A percentile compares a stretch with the other conserved stretches of the same genome.
phyloP scores from a whole-genome alignment of 768 basidiomycete species.

The Tylopilus subfusipes region DNA sequence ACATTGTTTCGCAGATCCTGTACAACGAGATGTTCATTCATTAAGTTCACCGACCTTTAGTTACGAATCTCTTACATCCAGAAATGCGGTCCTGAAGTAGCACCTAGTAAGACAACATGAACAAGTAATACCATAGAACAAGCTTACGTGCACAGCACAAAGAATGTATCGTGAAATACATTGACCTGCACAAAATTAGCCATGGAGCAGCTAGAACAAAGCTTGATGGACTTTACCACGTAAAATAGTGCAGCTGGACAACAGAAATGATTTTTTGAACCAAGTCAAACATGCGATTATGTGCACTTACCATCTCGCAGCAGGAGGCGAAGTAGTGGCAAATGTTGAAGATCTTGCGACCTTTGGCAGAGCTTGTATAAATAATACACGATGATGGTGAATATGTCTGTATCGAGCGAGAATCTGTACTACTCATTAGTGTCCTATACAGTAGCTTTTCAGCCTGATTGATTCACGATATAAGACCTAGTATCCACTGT shows the following conservation, averaged over 20 bases:
- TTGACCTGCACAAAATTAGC: neutral
- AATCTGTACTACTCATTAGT: neutral
- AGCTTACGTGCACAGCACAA: slow-evolving; percentile 4
- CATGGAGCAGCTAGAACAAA: no score
- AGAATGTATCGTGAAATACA: neutral
- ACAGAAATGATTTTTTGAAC: neutral
- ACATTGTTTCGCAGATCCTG: slow-evolving; percentile 7
- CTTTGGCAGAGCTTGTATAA: neutral
- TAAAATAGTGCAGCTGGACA: slow-evolving; percentile 3
- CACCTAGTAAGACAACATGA: neutral
- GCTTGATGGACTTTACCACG: neutral
- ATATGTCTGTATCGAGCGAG: neutral
- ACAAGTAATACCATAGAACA: neutral
- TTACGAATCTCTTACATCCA: neutral
- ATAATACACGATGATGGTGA: slow-evolving; percentile 1
- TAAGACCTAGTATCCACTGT: slow-evolving; percentile 3
- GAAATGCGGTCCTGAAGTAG: neutral
- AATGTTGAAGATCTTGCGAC: neutral
- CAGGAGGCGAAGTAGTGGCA: slow-evolving; percentile 2
- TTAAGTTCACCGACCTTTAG: neutral
- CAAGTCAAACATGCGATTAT: neutral
- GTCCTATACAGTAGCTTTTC: neutral
- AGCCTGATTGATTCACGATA: neutral
- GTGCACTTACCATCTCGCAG: slow-evolving; percentile 10
- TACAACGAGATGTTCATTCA: neutral